Evolutionary conservation across 495 filamentous ascomycete species (phyloP), one percentile per base, ranked within the genome.

Genomic region (Penicillium daleae): DNA sequence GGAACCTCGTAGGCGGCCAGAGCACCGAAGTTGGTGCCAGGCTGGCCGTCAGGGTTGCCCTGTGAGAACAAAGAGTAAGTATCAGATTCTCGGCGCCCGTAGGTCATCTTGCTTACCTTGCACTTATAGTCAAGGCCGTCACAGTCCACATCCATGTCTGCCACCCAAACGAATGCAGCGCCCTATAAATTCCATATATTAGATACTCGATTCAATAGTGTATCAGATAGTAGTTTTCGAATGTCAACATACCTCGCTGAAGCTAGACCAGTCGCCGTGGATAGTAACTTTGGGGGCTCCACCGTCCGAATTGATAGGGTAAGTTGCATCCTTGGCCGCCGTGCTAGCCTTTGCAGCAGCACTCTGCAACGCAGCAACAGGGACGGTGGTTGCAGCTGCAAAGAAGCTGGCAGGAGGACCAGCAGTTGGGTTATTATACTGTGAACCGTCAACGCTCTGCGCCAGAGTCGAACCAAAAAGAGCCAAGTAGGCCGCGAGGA

Each of bases 81-180:
- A 13, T 12, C n/a, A 48, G 31, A 12, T 56, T n/a, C 10, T n/a
- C 15, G 22, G 2, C 4, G 32, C 0, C 4, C 0, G 5, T 17
- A 24, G 19, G 49, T 9, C 4, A 15, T 13, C 13, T 8, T 40
- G 13, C 52, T 1, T 60, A 74, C 75, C 62, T 65, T 64, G 64
- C 76, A 78, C 26, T 64, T 56, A 33, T 70, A 71, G 50, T 77
- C 68, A 5, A 76, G 59, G 4, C 76, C 76, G 55, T 78, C 76
- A 32, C 76, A 78, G 59, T 78, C 76, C 0, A 77, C 73, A 58
- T 78, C 74, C 76, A 78, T 78, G 42, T 78, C 74, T 0, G 76
- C 74, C 0, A 74, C 54, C 66, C 66, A 78, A 33, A 72, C 69
- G 49, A 72, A 69, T 10, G 76, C 74, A 3, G 76, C 69, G 7